These are phyloP conservation scores for Eimeria tenella DNA, from an alignment of 169 alveolate genomes.

Conservation along the genomic window DNA sequence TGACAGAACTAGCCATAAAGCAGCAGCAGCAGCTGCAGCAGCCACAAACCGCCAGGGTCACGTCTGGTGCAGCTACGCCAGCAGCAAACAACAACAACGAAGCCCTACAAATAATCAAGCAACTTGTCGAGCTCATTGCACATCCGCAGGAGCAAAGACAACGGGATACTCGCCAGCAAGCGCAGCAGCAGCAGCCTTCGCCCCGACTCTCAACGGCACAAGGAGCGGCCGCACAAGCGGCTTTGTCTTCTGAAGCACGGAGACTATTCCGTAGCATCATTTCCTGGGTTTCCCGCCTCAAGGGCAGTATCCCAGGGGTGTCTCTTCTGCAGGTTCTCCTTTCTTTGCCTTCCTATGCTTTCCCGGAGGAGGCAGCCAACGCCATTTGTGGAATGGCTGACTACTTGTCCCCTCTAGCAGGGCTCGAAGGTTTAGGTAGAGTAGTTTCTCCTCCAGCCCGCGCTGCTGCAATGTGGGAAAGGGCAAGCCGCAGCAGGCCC, in stretches of 20 bases:
- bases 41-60: not conserved
- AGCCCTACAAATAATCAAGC: constrained; percentile 12
- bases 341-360: not conserved
- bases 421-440: not conserved
- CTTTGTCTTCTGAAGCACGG: not conserved
- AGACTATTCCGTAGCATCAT: not conserved
- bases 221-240: constrained; percentile 8
- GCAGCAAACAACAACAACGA: constrained; percentile 1
- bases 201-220: not conserved
- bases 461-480: constrained; percentile 47
- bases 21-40: constrained; percentile 5
- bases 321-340: constrained; percentile 32
- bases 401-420: not conserved
- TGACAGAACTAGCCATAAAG: not conserved
- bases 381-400: constrained; percentile 11
- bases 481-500: not conserved
- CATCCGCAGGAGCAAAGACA: constrained; percentile 4
- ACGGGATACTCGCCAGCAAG: not conserved
- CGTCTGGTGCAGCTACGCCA: not conserved
- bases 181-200: constrained; percentile 27
- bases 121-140: not conserved
- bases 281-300: not conserved
- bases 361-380: constrained; percentile 22
- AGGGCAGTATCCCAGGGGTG: constrained; percentile 39
- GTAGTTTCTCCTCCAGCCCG: constrained; percentile 37